A percentile compares a stretch with the other conserved stretches of the same genome.
These are phyloP conservation scores for Crassisporium funariophilum DNA, from an alignment of 768 basidiomycete genomes.

Conservation along the genomic window DNA sequence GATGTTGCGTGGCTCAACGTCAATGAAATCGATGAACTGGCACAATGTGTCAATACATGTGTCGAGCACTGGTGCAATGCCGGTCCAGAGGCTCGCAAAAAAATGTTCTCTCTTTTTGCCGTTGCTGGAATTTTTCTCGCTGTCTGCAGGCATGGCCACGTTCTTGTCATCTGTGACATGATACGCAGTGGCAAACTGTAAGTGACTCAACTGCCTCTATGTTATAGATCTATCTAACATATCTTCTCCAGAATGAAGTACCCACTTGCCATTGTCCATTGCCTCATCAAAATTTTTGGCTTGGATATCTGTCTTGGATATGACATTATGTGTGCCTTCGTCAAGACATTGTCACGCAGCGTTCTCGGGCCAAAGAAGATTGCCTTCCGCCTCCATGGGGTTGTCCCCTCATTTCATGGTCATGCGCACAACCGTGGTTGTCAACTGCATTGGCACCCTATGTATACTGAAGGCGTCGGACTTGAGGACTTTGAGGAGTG, in stretches of 20 bases:
- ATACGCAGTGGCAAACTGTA: constrained; percentile 28
- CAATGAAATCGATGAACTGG: constrained; percentile 12
- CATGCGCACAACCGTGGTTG: constrained; percentile 30
- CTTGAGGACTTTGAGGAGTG: constrained; percentile 32
- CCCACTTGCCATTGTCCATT: constrained; percentile 21
- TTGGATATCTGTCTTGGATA: constrained; percentile 19
- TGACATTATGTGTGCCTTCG: constrained; percentile 30
- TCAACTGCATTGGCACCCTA: constrained; percentile 23
- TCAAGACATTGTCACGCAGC: constrained; percentile 22
- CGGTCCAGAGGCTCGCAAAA: constrained; percentile 18
- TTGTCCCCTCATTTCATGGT: constrained; percentile 26
- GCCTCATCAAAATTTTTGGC: constrained; percentile 16
- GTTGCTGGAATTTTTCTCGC: constrained; percentile 28
- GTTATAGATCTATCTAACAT: background rate
- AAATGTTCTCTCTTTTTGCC: constrained; percentile 25
- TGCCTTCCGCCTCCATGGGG: constrained; percentile 1
- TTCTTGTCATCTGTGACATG: constrained; percentile 28
- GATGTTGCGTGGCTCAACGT: constrained; percentile 22
- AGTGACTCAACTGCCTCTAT: constrained; percentile 1
- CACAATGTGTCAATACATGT: constrained; percentile 13
- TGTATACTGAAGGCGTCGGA: constrained; percentile 28
- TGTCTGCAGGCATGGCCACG: constrained; percentile 28
- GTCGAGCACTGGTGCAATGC: constrained; percentile 20
- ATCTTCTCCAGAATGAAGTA: constrained; percentile 26
- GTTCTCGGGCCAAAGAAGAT: constrained; percentile 13